phyloP scores from a whole-genome alignment of 106 monocot species.

The Iris macrosiphon region DNA sequence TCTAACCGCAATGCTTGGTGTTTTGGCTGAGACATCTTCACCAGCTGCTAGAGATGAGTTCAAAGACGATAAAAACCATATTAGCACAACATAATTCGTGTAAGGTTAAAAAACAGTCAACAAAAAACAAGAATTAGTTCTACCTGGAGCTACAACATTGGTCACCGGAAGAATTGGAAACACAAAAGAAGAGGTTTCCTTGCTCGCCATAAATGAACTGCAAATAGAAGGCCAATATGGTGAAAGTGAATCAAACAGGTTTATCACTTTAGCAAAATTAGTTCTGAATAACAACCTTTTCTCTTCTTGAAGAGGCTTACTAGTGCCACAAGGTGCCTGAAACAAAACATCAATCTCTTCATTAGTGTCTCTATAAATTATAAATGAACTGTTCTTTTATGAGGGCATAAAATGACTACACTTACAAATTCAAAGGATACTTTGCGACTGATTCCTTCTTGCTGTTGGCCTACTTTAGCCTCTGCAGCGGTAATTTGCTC shows the following conservation, averaged over 20 bases:
- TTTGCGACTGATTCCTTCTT: constrained; percentile 16
- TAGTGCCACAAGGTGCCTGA: constrained; percentile 16
- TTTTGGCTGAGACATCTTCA: constrained; percentile 21
- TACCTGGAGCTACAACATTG: constrained; percentile 14
- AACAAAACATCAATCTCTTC: not conserved
- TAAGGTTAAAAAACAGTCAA: too few species aligned
- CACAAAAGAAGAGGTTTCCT: constrained; percentile 19
- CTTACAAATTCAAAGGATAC: constrained; percentile 35
- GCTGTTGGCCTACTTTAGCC: not conserved
- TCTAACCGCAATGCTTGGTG: constrained; percentile 1
- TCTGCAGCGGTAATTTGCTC: not conserved
- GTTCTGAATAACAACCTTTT: constrained; percentile 14
- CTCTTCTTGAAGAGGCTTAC: constrained; percentile 10
- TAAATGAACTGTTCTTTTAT: too few species aligned
- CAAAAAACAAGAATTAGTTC: not conserved
- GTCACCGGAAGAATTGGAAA: constrained; percentile 22
- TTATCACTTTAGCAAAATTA: not conserved
- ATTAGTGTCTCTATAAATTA: too few species aligned
- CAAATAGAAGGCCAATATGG: not conserved
- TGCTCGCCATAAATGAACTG: constrained; percentile 10
- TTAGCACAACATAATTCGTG: too few species aligned
- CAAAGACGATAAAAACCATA: not conserved
- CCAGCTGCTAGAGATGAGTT: not conserved
- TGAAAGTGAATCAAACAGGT: not conserved
- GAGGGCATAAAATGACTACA: not conserved